phyloP scores from a whole-genome alignment of 176 grass and related monocot genomes.

The Lolium perenne region DNA sequence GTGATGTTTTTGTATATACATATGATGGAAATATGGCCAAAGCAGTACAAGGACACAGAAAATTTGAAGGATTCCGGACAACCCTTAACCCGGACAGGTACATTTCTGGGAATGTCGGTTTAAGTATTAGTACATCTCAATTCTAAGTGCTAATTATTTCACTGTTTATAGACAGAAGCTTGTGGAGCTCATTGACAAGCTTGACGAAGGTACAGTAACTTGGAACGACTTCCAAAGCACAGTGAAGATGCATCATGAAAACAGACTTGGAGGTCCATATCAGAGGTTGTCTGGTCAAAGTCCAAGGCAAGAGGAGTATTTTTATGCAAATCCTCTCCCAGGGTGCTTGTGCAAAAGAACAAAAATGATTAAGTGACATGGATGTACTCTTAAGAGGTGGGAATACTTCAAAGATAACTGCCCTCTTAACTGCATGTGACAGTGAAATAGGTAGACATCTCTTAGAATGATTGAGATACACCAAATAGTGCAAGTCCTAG shows the following conservation, averaged over 20 bases:
- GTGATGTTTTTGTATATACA: constrained; percentile 94
- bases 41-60: constrained; percentile 91
- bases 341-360: constrained; percentile 84
- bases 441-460: constrained; percentile 31
- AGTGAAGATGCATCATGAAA: constrained; percentile 71
- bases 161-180: constrained; percentile 63
- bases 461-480: neutral
- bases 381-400: constrained; percentile 18
- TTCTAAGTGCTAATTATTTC: constrained; percentile 37
- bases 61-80: constrained; percentile 87
- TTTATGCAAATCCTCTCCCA: constrained; percentile 97
- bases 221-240: constrained; percentile 67
- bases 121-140: constrained; percentile 35
- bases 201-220: constrained; percentile 64
- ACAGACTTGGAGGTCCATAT: constrained; percentile 80
- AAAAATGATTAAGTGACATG: constrained; percentile 42
- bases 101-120: constrained; percentile 33
- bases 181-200: constrained; percentile 78
- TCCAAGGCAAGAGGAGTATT: constrained; percentile 82
- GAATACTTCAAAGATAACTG: constrained; percentile 40
- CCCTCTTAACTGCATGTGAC: constrained; percentile 21
- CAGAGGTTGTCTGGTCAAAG: constrained; percentile 65
- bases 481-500: constrained; percentile 25
- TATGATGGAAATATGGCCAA: constrained; percentile 99
- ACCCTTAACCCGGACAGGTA: constrained; percentile 89